Conservation (phyloP, 805 yeast genomes). For the Starmerella bacillaris region DNA sequence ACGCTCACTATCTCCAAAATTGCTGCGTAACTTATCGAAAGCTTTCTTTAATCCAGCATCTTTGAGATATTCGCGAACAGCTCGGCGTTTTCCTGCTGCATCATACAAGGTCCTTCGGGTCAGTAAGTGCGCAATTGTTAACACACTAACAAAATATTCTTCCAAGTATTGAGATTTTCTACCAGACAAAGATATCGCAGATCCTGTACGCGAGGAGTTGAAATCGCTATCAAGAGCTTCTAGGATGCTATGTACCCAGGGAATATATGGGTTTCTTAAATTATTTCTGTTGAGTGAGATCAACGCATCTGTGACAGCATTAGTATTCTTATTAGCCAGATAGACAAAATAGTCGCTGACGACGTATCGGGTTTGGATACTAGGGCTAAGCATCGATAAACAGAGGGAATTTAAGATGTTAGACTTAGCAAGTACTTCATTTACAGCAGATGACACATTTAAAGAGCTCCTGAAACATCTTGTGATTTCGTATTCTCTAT, state of each 20-base stretch:
- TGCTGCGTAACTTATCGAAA: slow-evolving; percentile 1
- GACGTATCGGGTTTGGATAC: slow-evolving; percentile 54
- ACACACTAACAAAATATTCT: slow-evolving; percentile 55
- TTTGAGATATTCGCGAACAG: slow-evolving; percentile 41
- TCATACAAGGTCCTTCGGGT: slow-evolving; percentile 18
- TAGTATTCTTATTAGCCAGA: slow-evolving; percentile 34
- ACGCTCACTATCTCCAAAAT: slow-evolving; percentile 19
- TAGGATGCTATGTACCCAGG: slow-evolving; percentile 53
- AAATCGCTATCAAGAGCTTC: slow-evolving; percentile 61
- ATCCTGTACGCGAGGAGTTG: too few species aligned
- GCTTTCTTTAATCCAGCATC: slow-evolving; percentile 32
- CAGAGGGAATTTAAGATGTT: slow-evolving; percentile 42
- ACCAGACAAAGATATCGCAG: too few species aligned
- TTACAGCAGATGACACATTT: slow-evolving; percentile 46
- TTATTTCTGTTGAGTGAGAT: slow-evolving; percentile 18
- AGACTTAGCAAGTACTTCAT: slow-evolving; percentile 30
- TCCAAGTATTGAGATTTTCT: slow-evolving; percentile 26
- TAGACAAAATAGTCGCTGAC: slow-evolving; percentile 62
- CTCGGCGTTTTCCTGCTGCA: slow-evolving; percentile 28
- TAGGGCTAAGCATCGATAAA: slow-evolving; percentile 56
- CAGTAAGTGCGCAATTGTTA: slow-evolving; percentile 53
- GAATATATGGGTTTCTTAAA: slow-evolving; percentile 34
- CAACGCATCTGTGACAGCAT: slow-evolving; percentile 37
- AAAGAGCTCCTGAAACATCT: slow-evolving; percentile 61
- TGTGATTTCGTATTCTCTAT: slow-evolving; percentile 56